Evolutionary conservation across 1,284 basidiomycete genomes (phyloP).

Genomic region (Ganoderma meredithae): DNA sequence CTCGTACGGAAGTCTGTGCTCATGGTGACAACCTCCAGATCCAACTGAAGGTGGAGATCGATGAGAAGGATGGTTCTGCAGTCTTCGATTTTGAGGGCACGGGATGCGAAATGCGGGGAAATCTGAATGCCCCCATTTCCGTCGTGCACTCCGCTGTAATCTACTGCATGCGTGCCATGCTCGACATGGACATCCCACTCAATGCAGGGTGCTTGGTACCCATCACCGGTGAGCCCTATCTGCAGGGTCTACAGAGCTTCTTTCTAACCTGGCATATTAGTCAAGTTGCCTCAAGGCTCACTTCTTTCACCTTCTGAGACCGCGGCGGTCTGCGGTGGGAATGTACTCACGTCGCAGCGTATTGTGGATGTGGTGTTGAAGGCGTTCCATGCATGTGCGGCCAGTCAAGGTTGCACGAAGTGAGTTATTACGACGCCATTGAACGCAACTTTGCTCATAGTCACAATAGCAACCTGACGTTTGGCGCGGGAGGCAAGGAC

Average conservation of each 20-base stretch:
- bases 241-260: constrained; percentile 7
- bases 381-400: constrained; percentile 93
- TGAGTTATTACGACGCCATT: constrained; percentile 44
- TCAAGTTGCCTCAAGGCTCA: constrained; percentile 84
- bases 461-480: constrained; percentile 83
- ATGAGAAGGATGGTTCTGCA: constrained; percentile 81
- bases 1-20: background rate
- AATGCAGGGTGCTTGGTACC: constrained; percentile 93
- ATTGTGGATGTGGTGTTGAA: constrained; percentile 96
- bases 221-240: constrained; percentile 62
- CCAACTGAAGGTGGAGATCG: constrained; percentile 80
- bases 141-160: constrained; percentile 95
- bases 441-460: constrained; percentile 7
- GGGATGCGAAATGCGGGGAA: constrained; percentile 88
- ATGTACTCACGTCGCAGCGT: constrained; percentile 91
- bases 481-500: constrained; percentile 89
- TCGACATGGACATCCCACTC: constrained; percentile 91
- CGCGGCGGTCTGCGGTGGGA: constrained; percentile 93
- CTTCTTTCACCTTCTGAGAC: constrained; percentile 85
- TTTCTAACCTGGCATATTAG: constrained; percentile 43
- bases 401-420: constrained; percentile 95
- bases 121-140: constrained; percentile 89
- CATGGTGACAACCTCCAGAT: constrained; percentile 58
- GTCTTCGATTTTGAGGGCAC: constrained; percentile 93
- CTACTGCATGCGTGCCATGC: constrained; percentile 94